phyloP scores from a whole-genome alignment of 139 green algal genomes.

The Tetraselmis chui region DNA sequence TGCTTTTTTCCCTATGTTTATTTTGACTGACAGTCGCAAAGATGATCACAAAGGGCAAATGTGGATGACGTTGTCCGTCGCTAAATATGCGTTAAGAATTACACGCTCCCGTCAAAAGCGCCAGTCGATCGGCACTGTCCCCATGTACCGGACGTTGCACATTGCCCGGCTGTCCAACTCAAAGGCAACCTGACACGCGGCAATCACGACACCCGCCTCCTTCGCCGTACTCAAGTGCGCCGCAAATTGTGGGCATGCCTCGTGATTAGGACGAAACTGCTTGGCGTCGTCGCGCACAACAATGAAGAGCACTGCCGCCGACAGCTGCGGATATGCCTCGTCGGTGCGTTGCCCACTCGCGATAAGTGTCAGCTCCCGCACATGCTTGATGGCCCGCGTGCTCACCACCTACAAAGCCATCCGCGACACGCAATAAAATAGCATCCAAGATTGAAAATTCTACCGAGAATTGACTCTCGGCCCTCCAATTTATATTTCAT shows the following conservation, averaged over 20 bases:
- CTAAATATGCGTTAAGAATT: too few relatives aligned
- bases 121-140: background rate
- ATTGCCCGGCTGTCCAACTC: background rate
- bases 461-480: too few relatives aligned
- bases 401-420: too few relatives aligned
- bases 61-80: too few relatives aligned
- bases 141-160: background rate
- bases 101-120: too few relatives aligned
- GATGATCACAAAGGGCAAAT: too few relatives aligned
- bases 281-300: background rate
- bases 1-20: too few relatives aligned
- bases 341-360: background rate
- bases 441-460: too few relatives aligned
- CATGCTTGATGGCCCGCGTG: background rate
- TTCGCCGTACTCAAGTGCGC: background rate
- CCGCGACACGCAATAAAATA: too few relatives aligned
- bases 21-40: too few relatives aligned
- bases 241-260: background rate
- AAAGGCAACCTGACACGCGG: background rate
- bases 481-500: too few relatives aligned
- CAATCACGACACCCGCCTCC: background rate
- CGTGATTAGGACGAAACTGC: background rate
- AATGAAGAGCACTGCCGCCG: background rate
- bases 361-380: background rate
- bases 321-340: background rate